Conservation (phyloP, 139 green algal species). For the Coelastrella sp. region DNA sequence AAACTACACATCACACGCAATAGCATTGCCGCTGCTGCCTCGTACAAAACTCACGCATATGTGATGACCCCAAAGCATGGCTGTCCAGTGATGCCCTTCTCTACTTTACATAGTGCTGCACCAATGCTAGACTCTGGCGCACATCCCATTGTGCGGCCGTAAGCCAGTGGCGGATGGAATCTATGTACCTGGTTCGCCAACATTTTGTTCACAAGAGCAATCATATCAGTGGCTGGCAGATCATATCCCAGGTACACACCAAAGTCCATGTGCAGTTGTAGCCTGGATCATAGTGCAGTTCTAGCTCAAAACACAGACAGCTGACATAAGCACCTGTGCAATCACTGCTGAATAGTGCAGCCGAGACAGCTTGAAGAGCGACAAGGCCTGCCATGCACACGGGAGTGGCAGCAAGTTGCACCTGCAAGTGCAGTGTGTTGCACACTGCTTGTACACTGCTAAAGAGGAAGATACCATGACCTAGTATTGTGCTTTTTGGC, state of each 20-base stretch:
- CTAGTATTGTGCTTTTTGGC: background rate
- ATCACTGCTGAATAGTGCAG: too few species aligned
- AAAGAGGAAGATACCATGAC: too few species aligned
- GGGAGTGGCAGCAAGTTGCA: too few species aligned
- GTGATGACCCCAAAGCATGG: constrained; percentile 69
- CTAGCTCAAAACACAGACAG: too few species aligned
- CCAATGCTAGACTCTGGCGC: constrained; percentile 70
- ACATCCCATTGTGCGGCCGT: constrained; percentile 72
- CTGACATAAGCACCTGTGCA: too few species aligned
- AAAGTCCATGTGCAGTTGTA: background rate
- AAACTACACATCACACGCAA: background rate
- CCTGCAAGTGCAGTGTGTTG: background rate
- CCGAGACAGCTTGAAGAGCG: too few species aligned
- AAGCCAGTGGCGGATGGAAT: constrained; percentile 79
- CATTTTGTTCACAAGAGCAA: background rate
- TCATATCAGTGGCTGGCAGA: background rate
- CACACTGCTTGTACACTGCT: too few species aligned
- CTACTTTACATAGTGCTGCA: constrained; percentile 68
- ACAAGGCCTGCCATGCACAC: too few species aligned
- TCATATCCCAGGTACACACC: background rate
- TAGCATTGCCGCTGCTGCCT: background rate
- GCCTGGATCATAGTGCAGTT: too few species aligned
- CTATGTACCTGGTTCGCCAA: constrained; percentile 77
- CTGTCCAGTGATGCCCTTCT: constrained; percentile 41
- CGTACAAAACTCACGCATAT: constrained; percentile 64